Conservation (phyloP, 1,284 basidiomycete species). For the Naganishia sp. region DNA sequence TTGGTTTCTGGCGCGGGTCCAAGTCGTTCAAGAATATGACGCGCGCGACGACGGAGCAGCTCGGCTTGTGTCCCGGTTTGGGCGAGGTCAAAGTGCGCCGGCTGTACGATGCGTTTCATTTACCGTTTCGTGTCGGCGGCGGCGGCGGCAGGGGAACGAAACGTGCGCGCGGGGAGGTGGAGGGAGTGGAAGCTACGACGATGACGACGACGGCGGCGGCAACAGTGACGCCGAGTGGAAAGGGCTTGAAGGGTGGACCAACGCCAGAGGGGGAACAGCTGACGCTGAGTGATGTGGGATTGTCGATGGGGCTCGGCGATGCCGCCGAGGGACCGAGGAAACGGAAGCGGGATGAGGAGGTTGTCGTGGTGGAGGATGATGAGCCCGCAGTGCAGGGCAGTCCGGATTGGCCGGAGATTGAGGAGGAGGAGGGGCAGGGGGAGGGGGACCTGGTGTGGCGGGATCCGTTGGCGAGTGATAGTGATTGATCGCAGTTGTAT, state of each 20-base stretch:
- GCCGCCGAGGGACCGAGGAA: conserved; percentile 4
- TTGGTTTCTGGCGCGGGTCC: conserved; percentile 4
- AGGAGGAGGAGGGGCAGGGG: conserved; percentile 34
- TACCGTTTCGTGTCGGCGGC: conserved; percentile 54
- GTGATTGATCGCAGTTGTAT: too few relatives aligned
- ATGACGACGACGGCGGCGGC: too few relatives aligned
- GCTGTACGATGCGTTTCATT: conserved; percentile 58
- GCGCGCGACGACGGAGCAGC: conserved; percentile 68
- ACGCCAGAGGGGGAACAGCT: not conserved
- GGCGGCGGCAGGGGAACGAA: conserved; percentile 35
- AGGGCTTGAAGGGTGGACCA: not conserved
- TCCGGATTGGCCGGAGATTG: conserved; percentile 41
- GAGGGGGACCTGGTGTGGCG: not conserved
- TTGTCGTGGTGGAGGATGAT: conserved; percentile 11
- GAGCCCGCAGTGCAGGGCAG: conserved; percentile 29
- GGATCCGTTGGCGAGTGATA: too few relatives aligned
- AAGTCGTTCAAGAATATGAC: conserved; percentile 83
- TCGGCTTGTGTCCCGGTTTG: conserved; percentile 85
- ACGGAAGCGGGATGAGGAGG: conserved; percentile 15
- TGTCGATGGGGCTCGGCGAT: conserved; percentile 14
- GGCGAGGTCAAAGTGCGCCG: conserved; percentile 88
- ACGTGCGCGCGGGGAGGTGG: too few relatives aligned
- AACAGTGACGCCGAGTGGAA: not conserved
- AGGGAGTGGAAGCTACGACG: not conserved
- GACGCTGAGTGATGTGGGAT: conserved; percentile 8